phyloP scores from a whole-genome alignment of 352 stramenopile genomes.

The Phytophthora macrochlamydospora region DNA sequence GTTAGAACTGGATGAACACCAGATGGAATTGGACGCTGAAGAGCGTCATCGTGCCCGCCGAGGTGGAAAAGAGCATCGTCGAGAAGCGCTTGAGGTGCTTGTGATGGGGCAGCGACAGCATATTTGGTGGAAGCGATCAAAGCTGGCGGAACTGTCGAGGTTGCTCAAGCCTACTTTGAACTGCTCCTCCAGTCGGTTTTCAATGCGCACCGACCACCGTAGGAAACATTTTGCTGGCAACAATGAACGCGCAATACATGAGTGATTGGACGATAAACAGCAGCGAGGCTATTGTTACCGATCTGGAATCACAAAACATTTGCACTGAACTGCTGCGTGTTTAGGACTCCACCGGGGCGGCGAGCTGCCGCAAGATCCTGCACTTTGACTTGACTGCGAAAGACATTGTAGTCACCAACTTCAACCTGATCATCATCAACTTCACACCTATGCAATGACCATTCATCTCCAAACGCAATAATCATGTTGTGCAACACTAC shows the following conservation, averaged over 20 bases:
- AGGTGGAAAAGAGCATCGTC: background rate
- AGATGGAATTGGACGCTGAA: background rate
- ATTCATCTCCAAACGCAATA: conserved; percentile 8
- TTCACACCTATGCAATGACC: background rate
- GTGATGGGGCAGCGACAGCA: background rate
- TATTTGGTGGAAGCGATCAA: background rate
- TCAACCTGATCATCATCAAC: conserved; percentile 4
- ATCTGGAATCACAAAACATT: too few relatives aligned
- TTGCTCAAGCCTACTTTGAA: background rate
- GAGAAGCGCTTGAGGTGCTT: background rate
- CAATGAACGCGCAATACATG: too few relatives aligned
- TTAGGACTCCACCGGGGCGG: conserved; percentile 3
- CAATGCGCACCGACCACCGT: background rate
- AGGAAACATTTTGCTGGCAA: too few relatives aligned
- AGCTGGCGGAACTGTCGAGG: background rate
- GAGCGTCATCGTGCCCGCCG: background rate
- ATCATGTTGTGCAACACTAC: conserved; percentile 14
- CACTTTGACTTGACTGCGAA: background rate
- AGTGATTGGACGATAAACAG: too few relatives aligned
- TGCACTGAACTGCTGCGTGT: background rate
- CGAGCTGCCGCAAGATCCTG: background rate
- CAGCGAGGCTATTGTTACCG: too few relatives aligned
- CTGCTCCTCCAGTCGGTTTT: background rate
- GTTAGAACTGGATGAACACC: conserved; percentile 6
- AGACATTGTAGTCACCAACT: conserved; percentile 2